Evolutionary conservation across 2,329 filamentous ascomycete genomes (phyloP), one percentile per base, ranked within the genome.

Genomic region (Lachnum nothofagi): DNA sequence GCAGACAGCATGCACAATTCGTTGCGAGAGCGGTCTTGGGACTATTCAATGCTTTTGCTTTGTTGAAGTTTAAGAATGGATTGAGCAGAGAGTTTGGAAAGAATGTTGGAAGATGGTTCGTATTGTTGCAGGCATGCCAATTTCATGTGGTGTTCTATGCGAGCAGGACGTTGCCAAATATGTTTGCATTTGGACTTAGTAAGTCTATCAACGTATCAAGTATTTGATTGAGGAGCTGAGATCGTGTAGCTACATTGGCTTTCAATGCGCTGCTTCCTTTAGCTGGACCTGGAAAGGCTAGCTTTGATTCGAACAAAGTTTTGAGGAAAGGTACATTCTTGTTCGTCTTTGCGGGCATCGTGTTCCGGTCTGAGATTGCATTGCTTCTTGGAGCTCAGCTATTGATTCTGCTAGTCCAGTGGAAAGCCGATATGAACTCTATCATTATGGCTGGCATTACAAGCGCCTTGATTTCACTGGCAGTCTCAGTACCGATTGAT

Each of bases 81-180:
- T 72, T 96, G 20, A 75, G 74, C 25, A 76, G 69, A 35, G 80
- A 83, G 3, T 91, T 85, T 67, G 91, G 93, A 12, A 70, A 67
- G 23, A 73, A 74, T 4, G 79, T 83, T 3, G 85, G 81, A 4
- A 75, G 82, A 47, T 97, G 91, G 90, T 98, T 86, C 71, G 70
- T 85, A 3, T 53, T 88, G 33, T 75, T 97, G 46, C 85, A 90
- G 63, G 79, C 80, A 1, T 85, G 82, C 67, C 91, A 97, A 68
- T 98, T 98, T 63, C 93, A 98, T 69, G 72, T 95, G 53, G 77
- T 93, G 53, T 98, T 89, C 69, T 98, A 98, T 72, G 85, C 91
- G 12, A 93, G 90, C 14, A 78, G 93, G 52, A 93, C 90, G 2
- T 71, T 98, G 56, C 93, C 93, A 2, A 98, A 98, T 66, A 95